These are phyloP conservation scores for Aspergillus vadensis DNA, from an alignment of 2,329 filamentous ascomycete species.

Conservation along the genomic window DNA sequence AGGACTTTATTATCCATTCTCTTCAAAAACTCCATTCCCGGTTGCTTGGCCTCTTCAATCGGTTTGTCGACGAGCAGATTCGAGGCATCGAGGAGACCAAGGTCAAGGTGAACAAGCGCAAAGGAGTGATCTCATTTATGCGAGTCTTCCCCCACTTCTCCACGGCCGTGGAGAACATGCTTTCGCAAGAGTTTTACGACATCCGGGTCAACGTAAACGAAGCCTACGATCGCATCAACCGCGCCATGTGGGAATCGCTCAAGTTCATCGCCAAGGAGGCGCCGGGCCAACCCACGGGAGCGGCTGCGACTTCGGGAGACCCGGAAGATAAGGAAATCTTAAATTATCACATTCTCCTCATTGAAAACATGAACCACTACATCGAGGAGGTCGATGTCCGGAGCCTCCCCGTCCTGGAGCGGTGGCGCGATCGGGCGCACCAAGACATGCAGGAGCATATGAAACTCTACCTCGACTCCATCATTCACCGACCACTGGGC, in stretches of 20 bases:
- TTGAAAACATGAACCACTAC: slow-evolving; percentile 99
- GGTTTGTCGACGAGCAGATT: slow-evolving; percentile 92
- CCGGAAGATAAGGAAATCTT: slow-evolving; percentile 93
- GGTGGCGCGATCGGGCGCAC: slow-evolving; percentile 78
- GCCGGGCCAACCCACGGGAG: slow-evolving; percentile 57
- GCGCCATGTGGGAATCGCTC: slow-evolving; percentile 94
- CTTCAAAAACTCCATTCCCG: slow-evolving; percentile 77
- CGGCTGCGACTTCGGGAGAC: slow-evolving; percentile 57
- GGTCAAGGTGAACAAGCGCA: slow-evolving; percentile 98
- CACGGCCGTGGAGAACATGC: slow-evolving; percentile 80
- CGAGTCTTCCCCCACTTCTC: slow-evolving; percentile 88
- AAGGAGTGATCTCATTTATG: slow-evolving; percentile 94
- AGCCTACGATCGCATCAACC: slow-evolving; percentile 85
- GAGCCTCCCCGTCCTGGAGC: slow-evolving; percentile 72
- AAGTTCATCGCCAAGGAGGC: slow-evolving; percentile 85
- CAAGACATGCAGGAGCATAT: slow-evolving; percentile 84
- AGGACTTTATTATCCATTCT: slow-evolving; percentile 81
- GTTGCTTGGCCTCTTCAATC: slow-evolving; percentile 74
- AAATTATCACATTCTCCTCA: slow-evolving; percentile 95
- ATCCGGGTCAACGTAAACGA: slow-evolving; percentile 79
- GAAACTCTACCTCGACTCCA: slow-evolving; percentile 79
- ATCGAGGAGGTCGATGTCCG: slow-evolving; percentile 82
- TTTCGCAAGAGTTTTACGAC: slow-evolving; percentile 63
- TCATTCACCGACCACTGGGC: slow-evolving; percentile 85
- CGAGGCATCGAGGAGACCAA: slow-evolving; percentile 97